These are phyloP conservation scores for Torulaspora gathmanii DNA, from an alignment of 805 yeast genomes.

Conservation along the genomic window DNA sequence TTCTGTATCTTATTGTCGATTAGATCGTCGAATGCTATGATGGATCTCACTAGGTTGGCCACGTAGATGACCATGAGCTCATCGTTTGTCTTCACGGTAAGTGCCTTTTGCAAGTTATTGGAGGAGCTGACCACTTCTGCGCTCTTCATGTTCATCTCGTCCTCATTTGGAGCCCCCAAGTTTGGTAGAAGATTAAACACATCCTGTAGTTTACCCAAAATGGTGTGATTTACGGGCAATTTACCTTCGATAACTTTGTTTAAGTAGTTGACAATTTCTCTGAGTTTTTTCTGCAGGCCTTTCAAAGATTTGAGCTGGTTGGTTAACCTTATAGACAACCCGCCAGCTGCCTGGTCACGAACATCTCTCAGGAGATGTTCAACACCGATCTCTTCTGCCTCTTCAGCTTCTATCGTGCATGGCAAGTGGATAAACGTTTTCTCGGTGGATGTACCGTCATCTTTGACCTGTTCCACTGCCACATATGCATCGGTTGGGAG, in stretches of 20 bases:
- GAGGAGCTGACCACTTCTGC: constrained; percentile 32
- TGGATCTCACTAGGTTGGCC: constrained; percentile 84
- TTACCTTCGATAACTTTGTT: constrained; percentile 64
- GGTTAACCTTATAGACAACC: constrained; percentile 78
- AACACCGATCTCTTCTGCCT: constrained; percentile 98
- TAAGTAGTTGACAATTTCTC: constrained; percentile 73
- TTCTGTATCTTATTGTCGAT: constrained; percentile 93
- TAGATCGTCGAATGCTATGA: constrained; percentile 92
- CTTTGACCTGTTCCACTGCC: constrained; percentile 92
- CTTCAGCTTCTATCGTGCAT: constrained; percentile 91
- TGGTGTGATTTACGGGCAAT: constrained; percentile 84
- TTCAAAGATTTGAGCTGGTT: constrained; percentile 83
- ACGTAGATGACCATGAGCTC: constrained; percentile 92
- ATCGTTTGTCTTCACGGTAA: constrained; percentile 90
- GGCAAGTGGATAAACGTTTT: constrained; percentile 92
- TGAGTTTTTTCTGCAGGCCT: constrained; percentile 74
- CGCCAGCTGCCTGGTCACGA: constrained; percentile 95
- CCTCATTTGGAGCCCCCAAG: constrained; percentile 42
- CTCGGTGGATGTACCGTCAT: constrained; percentile 90
- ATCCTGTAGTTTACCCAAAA: constrained; percentile 89
- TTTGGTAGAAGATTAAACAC: constrained; percentile 91
- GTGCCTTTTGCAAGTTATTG: constrained; percentile 66
- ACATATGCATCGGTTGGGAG: constrained; percentile 94
- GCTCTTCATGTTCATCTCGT: constrained; percentile 29
- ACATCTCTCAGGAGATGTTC: constrained; percentile 93